Conservation (phyloP, 768 basidiomycete genomes). For the Lentinula sp. region DNA sequence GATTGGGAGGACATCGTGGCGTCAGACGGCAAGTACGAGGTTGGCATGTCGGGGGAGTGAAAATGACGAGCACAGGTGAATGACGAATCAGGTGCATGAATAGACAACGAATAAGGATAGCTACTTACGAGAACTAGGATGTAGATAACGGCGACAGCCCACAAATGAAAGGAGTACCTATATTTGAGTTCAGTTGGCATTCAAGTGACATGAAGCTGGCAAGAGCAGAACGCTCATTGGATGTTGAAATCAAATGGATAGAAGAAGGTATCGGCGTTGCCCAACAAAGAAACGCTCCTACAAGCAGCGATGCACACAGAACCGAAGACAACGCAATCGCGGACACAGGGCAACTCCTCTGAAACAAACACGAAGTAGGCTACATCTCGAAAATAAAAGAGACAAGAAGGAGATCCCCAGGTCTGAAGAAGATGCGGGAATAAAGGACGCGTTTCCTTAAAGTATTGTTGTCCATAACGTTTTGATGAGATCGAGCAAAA, state of each 20-base stretch:
- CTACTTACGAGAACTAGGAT: conserved; percentile 49
- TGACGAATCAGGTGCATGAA: neutral
- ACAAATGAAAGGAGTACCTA: conserved; percentile 65
- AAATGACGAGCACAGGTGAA: neutral
- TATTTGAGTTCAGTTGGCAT: neutral
- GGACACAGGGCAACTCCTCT: neutral
- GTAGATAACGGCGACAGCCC: conserved; percentile 59
- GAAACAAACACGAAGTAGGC: neutral
- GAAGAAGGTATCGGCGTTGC: neutral
- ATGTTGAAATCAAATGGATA: neutral
- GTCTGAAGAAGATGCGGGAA: neutral
- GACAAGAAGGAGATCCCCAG: neutral
- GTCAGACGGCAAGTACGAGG: neutral
- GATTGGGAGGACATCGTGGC: conserved; percentile 27
- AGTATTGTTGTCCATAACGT: too few relatives aligned
- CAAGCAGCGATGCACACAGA: neutral
- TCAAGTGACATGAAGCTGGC: neutral
- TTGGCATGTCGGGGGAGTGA: neutral
- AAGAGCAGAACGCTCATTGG: neutral
- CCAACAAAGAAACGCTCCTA: neutral
- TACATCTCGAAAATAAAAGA: neutral
- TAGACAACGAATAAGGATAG: neutral
- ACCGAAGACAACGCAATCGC: neutral
- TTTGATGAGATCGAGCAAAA: neutral
- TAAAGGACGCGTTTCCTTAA: too few relatives aligned